Base-by-base conservation (phyloP, 345 rosid genomes). In the Garcia nutans region DNA sequence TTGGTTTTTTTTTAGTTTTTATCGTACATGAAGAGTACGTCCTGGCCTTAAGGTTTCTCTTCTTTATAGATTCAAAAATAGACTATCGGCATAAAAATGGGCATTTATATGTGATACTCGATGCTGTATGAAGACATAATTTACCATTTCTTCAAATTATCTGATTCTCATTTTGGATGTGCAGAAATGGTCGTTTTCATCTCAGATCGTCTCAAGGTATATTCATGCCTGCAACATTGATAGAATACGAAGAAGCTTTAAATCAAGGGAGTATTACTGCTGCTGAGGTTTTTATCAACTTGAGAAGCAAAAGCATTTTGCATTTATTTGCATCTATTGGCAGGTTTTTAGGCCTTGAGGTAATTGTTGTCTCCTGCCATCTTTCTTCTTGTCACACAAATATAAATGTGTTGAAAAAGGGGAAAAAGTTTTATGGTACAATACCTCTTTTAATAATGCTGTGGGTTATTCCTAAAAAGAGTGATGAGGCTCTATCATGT, bases 331-430 rank as follows among this genome's bases (percentile, higher is more conserved):
- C 99, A 68, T 86, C 95, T 67, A 85, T 91, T 82, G 96, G 97
- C 84, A 89, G 91, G 78, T 96, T 92, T 76, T 88, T 96, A 81
- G 99, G 98, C 80, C 98, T 96, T n/a, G 89, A 88, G 96, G 99
- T 92, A 87, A 52, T 9, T 47, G 73, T 68, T 56, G 16, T 45
- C 69, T 63, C 22, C 52, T 20, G 62, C 59, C 52, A 62, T 54
- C 15, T 9, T 23, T 33, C 28, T 37, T 49, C 23, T 44, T 55
- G 65, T 24, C 55, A 8, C 10, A 41, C 28, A 20, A 54, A 54
- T 54, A 62, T 71, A 19, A 41, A n/a, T 16, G 0, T 62, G 42
- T 67, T 50, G 37, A 33, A 31, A 23, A 50, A 54, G 58, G 45
- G 61, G 65, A 33, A 59, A 61, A 52, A 62, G 45, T 45, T 10